Evolutionary conservation across 192 early-diverging fungal species (phyloP), one percentile per base, ranked within the genome.

Genomic region (Geranomyces variabilis): DNA sequence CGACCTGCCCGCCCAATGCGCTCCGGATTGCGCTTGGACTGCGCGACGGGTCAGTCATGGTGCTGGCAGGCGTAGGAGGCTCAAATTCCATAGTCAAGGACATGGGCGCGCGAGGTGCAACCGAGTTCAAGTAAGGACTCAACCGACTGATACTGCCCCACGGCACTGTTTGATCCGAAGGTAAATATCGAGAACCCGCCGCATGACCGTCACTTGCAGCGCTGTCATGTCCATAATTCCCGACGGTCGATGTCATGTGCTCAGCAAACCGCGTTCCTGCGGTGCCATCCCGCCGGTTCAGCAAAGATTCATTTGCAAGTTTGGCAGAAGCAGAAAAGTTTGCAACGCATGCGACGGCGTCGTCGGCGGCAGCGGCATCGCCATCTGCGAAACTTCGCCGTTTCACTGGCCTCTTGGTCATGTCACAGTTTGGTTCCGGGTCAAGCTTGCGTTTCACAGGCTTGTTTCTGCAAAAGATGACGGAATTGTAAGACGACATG

Each of bases 391-490:
- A 17, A 24, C 24, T n/a, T 26, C 51, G 4, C 6, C 24, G 19
- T 17, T 26, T 53, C n/a, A 53, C 15, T n/a, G 51, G n/a, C 7
- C n/a, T 53, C 15, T 53, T 26, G 51, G 17, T 53, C 51, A 17
- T 6, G 4, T 24, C 19, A 15, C 51, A 53, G 15, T 9, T 15
- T 3, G 51, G n/a, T 53, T 53, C 24, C 7, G 51, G 15, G 17
- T 24, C 24, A 26, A 7, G 51, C 51, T 53, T 53, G 51, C 51
- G 51, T 15, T 53, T 53, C n/a, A 53, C 7, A 53, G 4, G n/a
- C 51, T 53, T 53, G 51, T n/a, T 53, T 53, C 51, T 53, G n/a
- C n/a, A 26, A 53, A 53, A 53, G 2, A n/a, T 26, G 15, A 53
- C 4, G 19, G 4, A n/a, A 17, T 9, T 9, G n/a, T n/a, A n/a